Evolutionary conservation across 148 eudicot species (phyloP), one percentile per base, ranked within the genome.

Genomic region (Amaranthus palmeri): DNA sequence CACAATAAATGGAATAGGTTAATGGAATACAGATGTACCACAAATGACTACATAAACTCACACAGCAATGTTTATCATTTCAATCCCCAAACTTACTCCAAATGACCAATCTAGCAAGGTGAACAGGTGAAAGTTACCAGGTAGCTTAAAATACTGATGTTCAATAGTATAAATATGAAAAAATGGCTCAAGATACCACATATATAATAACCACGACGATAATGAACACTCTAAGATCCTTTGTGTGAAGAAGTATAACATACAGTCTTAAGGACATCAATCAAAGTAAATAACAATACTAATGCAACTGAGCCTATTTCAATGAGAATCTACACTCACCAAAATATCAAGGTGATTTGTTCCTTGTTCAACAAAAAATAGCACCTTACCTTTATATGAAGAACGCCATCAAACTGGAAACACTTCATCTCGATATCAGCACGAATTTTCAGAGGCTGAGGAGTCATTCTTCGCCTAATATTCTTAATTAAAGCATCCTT

Each of bases 371-470:
- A 52, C 8, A 14, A 63, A 64, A 51, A n/a, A 0, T 36, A 65
- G 67, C 36, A 18, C n/a, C 8, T 44, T n/a, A 92, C 99, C 97
- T 92, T 96, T 50, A 96, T 90, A 70, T 96, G 99, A 80, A 96
- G 92, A 75, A 96, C 95, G 25, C 99, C 97, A 71, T 92, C 99
- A 85, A 87, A 90, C 81, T 92, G 92, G 76, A 96, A 90, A 75
- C 99, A 96, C 74, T 90, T 95, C 92, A 96, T 86, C 77, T 96
- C 99, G 65, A 96, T 85, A 85, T 95, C 99, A 73, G 99, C 99
- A 54, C 99, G 92, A 67, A 95, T 92, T 77, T 92, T 95, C 73
- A 95, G 73, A 48, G 99, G 99, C 76, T 96, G 99, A 40, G 99
- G 99, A 51, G 99, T 96, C 99, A 96, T 96, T 82, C 97, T 84